These are phyloP conservation scores for Pythium vanterpoolii DNA, from an alignment of 352 stramenopile species.

Conservation along the genomic window DNA sequence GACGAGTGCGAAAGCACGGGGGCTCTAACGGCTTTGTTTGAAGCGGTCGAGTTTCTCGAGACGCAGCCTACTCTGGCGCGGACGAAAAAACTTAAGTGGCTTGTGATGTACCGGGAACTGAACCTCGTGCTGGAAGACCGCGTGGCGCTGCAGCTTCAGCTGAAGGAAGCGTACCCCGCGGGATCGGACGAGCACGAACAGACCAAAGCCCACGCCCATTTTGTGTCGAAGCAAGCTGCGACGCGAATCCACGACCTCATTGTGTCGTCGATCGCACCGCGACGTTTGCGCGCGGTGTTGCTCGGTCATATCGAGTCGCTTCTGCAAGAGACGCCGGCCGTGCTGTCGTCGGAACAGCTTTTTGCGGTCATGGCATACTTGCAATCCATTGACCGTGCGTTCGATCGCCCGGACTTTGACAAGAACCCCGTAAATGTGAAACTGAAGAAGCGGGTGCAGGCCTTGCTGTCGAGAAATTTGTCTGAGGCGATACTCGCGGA, in stretches of 20 bases:
- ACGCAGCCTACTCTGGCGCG: constrained; percentile 35
- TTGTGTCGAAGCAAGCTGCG: constrained; percentile 66
- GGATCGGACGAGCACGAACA: constrained; percentile 23
- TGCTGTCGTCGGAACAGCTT: constrained; percentile 52
- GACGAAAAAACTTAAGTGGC: constrained; percentile 52
- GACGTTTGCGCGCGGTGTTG: constrained; percentile 38
- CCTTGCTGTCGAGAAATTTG: constrained; percentile 51
- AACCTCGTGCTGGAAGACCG: constrained; percentile 62
- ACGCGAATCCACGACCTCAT: constrained; percentile 55
- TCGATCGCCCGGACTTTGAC: constrained; percentile 53
- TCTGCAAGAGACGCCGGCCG: constrained; percentile 39
- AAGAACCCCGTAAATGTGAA: constrained; percentile 37
- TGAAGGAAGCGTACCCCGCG: constrained; percentile 22
- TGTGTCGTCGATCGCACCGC: constrained; percentile 36
- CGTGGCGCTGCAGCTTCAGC: constrained; percentile 35
- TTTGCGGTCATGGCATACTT: constrained; percentile 65
- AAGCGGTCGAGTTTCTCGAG: constrained; percentile 72
- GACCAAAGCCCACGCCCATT: constrained; percentile 40
- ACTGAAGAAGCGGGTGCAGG: constrained; percentile 49
- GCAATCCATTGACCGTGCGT: constrained; percentile 58
- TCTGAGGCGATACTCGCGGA: constrained; percentile 58
- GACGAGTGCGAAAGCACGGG: constrained; percentile 36
- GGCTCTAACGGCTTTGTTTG: constrained; percentile 46
- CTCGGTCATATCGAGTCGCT: constrained; percentile 50
- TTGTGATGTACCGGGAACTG: constrained; percentile 70